These are phyloP conservation scores for Diversispora eburnea DNA, from an alignment of 192 early-diverging fungal genomes.

Conservation along the genomic window DNA sequence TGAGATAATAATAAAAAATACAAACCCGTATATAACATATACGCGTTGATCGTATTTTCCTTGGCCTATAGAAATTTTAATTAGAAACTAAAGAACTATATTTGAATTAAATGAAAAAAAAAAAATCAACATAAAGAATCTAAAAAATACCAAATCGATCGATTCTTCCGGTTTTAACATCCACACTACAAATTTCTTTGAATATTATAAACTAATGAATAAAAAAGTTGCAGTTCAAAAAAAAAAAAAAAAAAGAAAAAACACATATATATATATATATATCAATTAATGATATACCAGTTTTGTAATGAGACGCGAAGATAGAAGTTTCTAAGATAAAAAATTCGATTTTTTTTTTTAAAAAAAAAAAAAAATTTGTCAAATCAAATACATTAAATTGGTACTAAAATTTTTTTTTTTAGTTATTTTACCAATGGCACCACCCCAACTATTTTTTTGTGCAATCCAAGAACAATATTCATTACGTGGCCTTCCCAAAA, in stretches of 20 bases:
- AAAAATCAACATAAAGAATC: neutral
- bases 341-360: neutral
- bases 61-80: conserved; percentile 38
- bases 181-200: conserved; percentile 72
- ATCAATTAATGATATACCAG: conserved; percentile 35
- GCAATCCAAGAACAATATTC: conserved; percentile 70
- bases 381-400: neutral
- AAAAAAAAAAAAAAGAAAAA: neutral
- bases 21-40: conserved; percentile 48
- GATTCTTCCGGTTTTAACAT: conserved; percentile 62
- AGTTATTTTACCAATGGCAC: conserved; percentile 63
- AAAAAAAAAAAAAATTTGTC: neutral
- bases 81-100: neutral
- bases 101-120: neutral
- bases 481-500: conserved; percentile 53
- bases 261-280: too few relatives aligned
- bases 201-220: neutral
- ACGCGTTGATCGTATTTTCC: conserved; percentile 52
- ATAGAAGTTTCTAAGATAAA: conserved; percentile 59
- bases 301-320: conserved; percentile 62
- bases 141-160: conserved; percentile 66
- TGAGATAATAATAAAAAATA: neutral
- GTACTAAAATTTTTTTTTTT: neutral
- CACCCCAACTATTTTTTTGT: conserved; percentile 68
- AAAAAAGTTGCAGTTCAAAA: neutral